phyloP scores from a whole-genome alignment of 768 basidiomycete genomes.

The Panus rudis region DNA sequence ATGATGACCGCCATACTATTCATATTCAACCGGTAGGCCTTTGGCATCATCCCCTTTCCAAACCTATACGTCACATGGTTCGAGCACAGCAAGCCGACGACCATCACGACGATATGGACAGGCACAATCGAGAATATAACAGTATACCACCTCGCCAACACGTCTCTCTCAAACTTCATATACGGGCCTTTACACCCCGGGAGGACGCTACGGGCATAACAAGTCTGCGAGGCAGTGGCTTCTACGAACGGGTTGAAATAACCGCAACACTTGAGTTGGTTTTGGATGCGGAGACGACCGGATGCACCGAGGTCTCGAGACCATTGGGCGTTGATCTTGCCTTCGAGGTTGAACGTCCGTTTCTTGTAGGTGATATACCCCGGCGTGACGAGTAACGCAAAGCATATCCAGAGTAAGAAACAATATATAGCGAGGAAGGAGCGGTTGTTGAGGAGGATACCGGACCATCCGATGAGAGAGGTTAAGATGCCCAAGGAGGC shows the following conservation, averaged over 20 bases:
- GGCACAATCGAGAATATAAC: conserved; percentile 62
- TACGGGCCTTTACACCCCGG: conserved; percentile 71
- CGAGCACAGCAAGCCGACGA: conserved; percentile 60
- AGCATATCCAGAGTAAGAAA: conserved; percentile 66
- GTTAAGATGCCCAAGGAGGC: conserved; percentile 54
- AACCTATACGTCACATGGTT: conserved; percentile 85
- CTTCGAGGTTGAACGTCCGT: conserved; percentile 71
- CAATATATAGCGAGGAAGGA: conserved; percentile 72
- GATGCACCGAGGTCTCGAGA: conserved; percentile 49
- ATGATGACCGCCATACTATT: conserved; percentile 75
- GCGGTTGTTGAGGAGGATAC: conserved; percentile 79
- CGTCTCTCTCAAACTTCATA: conserved; percentile 45
- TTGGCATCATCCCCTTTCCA: conserved; percentile 85
- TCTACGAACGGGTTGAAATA: conserved; percentile 78
- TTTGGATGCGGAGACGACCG: conserved; percentile 64
- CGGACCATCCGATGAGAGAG: conserved; percentile 69
- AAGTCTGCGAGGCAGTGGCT: conserved; percentile 67
- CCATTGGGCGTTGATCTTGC: conserved; percentile 77
- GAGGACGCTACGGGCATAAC: conserved; percentile 63
- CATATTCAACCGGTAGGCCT: conserved; percentile 70
- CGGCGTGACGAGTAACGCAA: conserved; percentile 63
- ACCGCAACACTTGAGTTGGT: conserved; percentile 72
- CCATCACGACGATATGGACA: conserved; percentile 55
- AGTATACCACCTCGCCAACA: conserved; percentile 61
- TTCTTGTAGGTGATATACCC: conserved; percentile 77